A percentile compares a stretch with the other conserved stretches of the same genome.
phyloP scores from a whole-genome alignment of 1,284 basidiomycete genomes.

The Irpex rosettiformis region DNA sequence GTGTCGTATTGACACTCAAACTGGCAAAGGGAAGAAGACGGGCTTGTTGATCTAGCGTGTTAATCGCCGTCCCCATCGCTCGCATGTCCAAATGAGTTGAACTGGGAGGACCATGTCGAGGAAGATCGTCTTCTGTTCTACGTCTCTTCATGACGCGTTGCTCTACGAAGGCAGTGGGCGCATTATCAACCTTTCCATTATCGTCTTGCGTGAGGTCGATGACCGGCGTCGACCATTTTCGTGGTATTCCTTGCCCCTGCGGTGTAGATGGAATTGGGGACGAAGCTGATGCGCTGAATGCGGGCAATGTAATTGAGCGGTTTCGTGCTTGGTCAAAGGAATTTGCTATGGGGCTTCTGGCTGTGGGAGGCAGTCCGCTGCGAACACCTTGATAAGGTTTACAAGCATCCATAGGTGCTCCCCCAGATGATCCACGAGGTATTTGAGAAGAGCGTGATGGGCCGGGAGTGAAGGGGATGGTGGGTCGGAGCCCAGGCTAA shows the following conservation, averaged over 20 bases:
- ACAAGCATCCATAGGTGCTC: neutral
- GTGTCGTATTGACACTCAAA: neutral
- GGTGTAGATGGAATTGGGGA: neutral
- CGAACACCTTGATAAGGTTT: neutral
- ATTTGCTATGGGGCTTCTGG: neutral
- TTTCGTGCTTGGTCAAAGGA: neutral
- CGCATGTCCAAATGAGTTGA: neutral
- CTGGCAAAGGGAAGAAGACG: neutral
- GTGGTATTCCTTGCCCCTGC: neutral
- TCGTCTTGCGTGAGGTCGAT: conserved; percentile 17
- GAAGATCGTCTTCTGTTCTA: conserved; percentile 11
- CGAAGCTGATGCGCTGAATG: neutral
- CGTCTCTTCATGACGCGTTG: conserved; percentile 14
- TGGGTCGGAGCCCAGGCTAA: too few relatives aligned
- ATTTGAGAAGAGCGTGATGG: neutral
- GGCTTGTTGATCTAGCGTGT: neutral
- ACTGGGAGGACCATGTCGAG: neutral
- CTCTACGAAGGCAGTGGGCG: neutral
- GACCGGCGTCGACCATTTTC: neutral
- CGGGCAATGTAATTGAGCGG: neutral
- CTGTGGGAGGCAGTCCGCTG: conserved; percentile 8
- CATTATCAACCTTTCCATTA: neutral
- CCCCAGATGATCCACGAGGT: neutral
- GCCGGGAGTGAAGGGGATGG: neutral
- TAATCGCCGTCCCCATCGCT: neutral